Conservation (phyloP, 495 filamentous ascomycete species). For the Glonium stellatum region DNA sequence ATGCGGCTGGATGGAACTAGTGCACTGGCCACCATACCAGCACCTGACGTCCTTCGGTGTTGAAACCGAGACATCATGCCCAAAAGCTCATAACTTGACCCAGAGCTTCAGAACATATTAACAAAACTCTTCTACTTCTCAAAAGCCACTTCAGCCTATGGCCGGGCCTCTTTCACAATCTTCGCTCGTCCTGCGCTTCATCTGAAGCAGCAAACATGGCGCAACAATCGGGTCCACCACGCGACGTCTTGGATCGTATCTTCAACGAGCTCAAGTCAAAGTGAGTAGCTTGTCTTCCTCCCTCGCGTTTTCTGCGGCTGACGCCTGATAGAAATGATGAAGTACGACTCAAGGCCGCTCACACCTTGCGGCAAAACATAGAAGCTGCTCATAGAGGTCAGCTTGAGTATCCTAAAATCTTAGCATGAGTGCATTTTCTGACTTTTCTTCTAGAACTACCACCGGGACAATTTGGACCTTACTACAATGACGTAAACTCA, state of each 20-base stretch:
- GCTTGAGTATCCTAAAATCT: neutral
- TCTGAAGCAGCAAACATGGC: constrained; percentile 26
- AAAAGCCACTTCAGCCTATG: constrained; percentile 16
- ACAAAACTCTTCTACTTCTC: neutral
- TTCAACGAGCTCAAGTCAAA: constrained; percentile 34
- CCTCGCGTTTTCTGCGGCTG: constrained; percentile 1
- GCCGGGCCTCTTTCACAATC: constrained; percentile 4
- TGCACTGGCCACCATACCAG: too few relatives aligned
- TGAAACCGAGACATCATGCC: too few relatives aligned
- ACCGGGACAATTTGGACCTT: constrained; percentile 67
- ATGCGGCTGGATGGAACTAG: too few relatives aligned
- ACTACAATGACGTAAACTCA: constrained; percentile 70
- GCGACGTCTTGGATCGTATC: constrained; percentile 26
- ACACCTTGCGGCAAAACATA: constrained; percentile 23
- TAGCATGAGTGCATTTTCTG: constrained; percentile 7
- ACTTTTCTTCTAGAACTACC: constrained; percentile 55
- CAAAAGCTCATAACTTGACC: neutral
- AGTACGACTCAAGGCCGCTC: constrained; percentile 25
- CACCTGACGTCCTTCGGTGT: too few relatives aligned
- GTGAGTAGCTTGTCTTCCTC: constrained; percentile 18
- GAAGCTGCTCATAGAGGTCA: constrained; percentile 33
- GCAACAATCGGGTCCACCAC: constrained; percentile 8
- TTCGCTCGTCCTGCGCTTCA: constrained; percentile 17
- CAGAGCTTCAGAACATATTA: neutral
- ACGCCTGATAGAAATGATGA: constrained; percentile 29